These are phyloP conservation scores for Yamadazyma mexicana DNA, from an alignment of 1,139 yeast genomes.

Conservation along the genomic window DNA sequence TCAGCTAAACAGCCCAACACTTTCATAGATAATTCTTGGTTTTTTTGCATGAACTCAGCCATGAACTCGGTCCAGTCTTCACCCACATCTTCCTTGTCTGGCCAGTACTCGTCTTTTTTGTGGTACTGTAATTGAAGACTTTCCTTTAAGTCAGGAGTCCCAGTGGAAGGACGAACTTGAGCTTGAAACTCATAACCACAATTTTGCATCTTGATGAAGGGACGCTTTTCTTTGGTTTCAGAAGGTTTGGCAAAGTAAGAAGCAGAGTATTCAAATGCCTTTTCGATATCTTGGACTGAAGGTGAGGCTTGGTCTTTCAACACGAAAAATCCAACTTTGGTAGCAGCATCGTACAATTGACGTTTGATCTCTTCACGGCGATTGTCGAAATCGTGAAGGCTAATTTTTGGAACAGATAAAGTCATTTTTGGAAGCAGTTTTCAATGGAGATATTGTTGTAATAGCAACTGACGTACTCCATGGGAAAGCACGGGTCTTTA, in stretches of 20 bases:
- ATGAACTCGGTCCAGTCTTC: slow-evolving; percentile 23
- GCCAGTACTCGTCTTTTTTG: slow-evolving; percentile 25
- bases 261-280: slow-evolving; percentile 16
- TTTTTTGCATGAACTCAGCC: slow-evolving; percentile 13
- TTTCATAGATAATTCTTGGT: slow-evolving; percentile 19
- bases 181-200: slow-evolving; percentile 27
- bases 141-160: slow-evolving; percentile 27
- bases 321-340: slow-evolving; percentile 20
- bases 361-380: slow-evolving; percentile 5
- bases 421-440: no score
- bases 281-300: slow-evolving; percentile 20
- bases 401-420: slow-evolving; percentile 20
- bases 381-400: slow-evolving; percentile 17
- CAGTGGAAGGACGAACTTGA: slow-evolving; percentile 29
- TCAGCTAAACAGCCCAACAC: slow-evolving; percentile 20
- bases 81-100: slow-evolving; percentile 22
- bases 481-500: no score
- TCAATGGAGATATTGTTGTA: no score
- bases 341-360: slow-evolving; percentile 16
- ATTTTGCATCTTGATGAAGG: slow-evolving; percentile 21
- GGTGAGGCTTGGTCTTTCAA: slow-evolving; percentile 25
- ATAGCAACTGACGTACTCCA: no score
- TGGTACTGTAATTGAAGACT: slow-evolving; percentile 29
- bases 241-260: slow-evolving; percentile 19
- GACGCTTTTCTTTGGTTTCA: slow-evolving; percentile 16